These are phyloP conservation scores for Anacardium occidentale DNA, from an alignment of 345 rosid genomes.

Conservation along the genomic window DNA sequence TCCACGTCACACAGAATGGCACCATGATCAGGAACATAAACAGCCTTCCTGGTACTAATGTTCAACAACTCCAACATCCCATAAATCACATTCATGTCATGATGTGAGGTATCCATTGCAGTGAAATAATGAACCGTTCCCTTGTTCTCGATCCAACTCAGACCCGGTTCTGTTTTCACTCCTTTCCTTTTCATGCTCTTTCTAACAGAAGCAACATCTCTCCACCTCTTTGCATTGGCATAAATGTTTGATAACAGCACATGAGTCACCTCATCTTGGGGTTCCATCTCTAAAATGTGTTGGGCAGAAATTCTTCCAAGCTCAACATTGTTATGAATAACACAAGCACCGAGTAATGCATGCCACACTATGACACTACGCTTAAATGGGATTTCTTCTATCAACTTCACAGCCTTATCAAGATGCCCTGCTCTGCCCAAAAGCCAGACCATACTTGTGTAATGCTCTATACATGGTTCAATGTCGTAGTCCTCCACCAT, in stretches of 20 bases:
- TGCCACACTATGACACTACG: slow-evolving; percentile 82
- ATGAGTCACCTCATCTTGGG: slow-evolving; percentile 70
- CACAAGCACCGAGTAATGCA: slow-evolving; percentile 82
- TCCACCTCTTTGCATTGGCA: slow-evolving; percentile 71
- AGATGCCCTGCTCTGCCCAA: slow-evolving; percentile 77
- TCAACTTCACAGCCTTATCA: slow-evolving; percentile 60
- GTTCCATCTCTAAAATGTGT: slow-evolving; percentile 61
- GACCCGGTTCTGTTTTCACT: slow-evolving; percentile 75
- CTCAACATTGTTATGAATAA: slow-evolving; percentile 61
- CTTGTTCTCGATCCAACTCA: slow-evolving; percentile 86
- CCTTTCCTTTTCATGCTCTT: slow-evolving; percentile 66
- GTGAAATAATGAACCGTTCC: slow-evolving; percentile 65
- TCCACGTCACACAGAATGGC: slow-evolving; percentile 56
- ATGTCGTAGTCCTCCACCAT: slow-evolving; percentile 64
- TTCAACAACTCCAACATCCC: slow-evolving; percentile 91
- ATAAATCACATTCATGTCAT: slow-evolving; percentile 58
- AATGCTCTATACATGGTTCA: slow-evolving; percentile 77
- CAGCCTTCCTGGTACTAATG: slow-evolving; percentile 55
- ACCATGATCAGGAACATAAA: slow-evolving; percentile 53
- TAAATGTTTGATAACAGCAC: slow-evolving; percentile 74
- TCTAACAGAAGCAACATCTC: slow-evolving; percentile 58
- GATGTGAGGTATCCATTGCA: slow-evolving; percentile 63
- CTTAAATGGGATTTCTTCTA: slow-evolving; percentile 58
- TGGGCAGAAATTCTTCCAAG: slow-evolving; percentile 61
- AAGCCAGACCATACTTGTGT: slow-evolving; percentile 80